These are phyloP conservation scores for Plectosphaerella cucumerina DNA, from an alignment of 2,329 filamentous ascomycete genomes.

Conservation along the genomic window DNA sequence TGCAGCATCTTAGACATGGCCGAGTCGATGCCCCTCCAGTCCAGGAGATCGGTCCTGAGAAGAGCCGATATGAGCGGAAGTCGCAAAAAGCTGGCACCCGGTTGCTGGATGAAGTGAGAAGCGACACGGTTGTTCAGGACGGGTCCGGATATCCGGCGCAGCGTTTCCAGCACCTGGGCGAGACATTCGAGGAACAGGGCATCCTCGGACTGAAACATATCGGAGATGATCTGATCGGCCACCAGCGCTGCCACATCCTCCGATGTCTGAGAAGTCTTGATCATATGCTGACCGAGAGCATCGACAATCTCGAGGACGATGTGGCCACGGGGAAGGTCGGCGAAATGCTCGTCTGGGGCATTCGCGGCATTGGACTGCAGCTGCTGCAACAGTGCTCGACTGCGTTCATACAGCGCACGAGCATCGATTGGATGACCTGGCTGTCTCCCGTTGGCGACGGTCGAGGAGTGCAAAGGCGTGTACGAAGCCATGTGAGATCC, in stretches of 20 bases:
- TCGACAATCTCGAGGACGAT: constrained; percentile 60
- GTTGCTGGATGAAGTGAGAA: constrained; percentile 52
- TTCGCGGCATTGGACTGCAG: constrained; percentile 50
- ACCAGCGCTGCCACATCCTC: constrained; percentile 57
- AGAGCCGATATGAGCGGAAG: constrained; percentile 54
- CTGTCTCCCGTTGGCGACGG: constrained; percentile 46
- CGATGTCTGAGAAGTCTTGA: constrained; percentile 57
- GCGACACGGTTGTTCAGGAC: constrained; percentile 51
- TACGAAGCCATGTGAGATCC: constrained; percentile 52
- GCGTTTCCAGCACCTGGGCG: constrained; percentile 57
- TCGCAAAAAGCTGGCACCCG: constrained; percentile 51
- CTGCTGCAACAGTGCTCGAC: constrained; percentile 55
- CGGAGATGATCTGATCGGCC: constrained; percentile 54
- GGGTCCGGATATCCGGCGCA: constrained; percentile 55
- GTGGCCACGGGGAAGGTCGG: constrained; percentile 54
- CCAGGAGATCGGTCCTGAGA: constrained; percentile 55
- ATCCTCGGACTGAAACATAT: constrained; percentile 53
- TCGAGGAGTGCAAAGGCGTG: constrained; percentile 43
- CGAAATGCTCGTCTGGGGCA: constrained; percentile 55
- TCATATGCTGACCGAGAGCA: constrained; percentile 56
- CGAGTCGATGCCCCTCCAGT: constrained; percentile 63
- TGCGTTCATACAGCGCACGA: constrained; percentile 47
- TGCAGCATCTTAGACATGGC: constrained; percentile 70
- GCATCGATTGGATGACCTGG: constrained; percentile 46
- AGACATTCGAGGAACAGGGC: constrained; percentile 57